phyloP scores from a whole-genome alignment of 1,284 basidiomycete species.

The Heterobasidion parviporum region DNA sequence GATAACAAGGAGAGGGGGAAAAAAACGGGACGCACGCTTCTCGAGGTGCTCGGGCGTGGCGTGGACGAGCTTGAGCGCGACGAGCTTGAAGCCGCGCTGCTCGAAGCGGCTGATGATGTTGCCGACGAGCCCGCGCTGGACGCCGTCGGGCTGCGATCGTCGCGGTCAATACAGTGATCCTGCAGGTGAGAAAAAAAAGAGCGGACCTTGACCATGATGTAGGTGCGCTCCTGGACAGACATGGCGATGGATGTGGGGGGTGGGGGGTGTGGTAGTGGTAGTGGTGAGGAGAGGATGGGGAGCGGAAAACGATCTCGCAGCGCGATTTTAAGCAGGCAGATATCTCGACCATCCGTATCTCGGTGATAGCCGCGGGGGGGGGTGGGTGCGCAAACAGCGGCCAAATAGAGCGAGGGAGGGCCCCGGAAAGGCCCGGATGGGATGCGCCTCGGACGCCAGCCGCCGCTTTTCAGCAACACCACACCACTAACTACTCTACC shows the following conservation, averaged over 20 bases:
- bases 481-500: conserved; percentile 2
- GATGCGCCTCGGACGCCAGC: neutral
- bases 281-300: conserved; percentile 21
- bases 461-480: neutral
- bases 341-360: conserved; percentile 7
- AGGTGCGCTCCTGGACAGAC: conserved; percentile 70
- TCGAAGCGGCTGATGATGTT: conserved; percentile 93
- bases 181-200: neutral
- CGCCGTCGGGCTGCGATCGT: conserved; percentile 79
- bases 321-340: conserved; percentile 25
- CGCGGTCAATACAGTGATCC: neutral
- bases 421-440: neutral
- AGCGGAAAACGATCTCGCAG: conserved; percentile 13
- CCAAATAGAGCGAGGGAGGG: neutral
- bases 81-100: conserved; percentile 91
- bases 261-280: conserved; percentile 14
- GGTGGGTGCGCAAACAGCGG: neutral
- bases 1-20: neutral
- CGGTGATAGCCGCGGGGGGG: neutral
- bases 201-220: conserved; percentile 83
- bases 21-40: conserved; percentile 46
- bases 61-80: conserved; percentile 82
- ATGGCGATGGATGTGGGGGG: conserved; percentile 26
- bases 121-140: conserved; percentile 92
- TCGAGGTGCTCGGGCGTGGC: conserved; percentile 79